Evolutionary conservation across 306 rosid species (phyloP), one percentile per base, ranked within the genome.

Genomic region (Vicia faba): DNA sequence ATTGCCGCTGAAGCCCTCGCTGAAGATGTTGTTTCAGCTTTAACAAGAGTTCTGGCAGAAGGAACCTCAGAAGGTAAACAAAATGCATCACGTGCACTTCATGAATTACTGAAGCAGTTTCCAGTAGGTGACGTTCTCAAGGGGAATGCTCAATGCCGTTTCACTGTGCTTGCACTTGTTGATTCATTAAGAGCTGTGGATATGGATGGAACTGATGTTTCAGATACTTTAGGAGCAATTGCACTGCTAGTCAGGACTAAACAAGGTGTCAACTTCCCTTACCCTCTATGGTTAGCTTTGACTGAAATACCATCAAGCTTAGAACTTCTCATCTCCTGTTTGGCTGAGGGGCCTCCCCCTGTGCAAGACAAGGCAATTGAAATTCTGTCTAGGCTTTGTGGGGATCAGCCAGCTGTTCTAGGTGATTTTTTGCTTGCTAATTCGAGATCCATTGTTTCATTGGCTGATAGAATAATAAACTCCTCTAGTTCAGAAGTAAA

Each of bases 341-440:
- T 93, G 74, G 86, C 89, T 36, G 98, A 89, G 79, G 98, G 98
- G 64, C 82, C 91, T 45, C 74, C 91, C 72, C 67, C 53, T 11
- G 83, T 86, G 77, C 97, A 93, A 72, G 98, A 93, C 68, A 93
- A 83, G 84, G 91, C 89, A 41, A 89, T 93, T 53, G 91, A 89
- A 85, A 82, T 93, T 81, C 70, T 93, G 35, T 89, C 96, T 48
- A 88, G 91, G 73, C 88, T 93, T 61, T 89, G 97, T 68, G 80
- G 85, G 66, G 97, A 88, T 74, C 90, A 84, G 66, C 83, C 86
- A 36, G 83, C 75, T 67, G 72, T 83, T 59, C 74, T 93, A 19
- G 87, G 96, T 74, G 87, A 84, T 72, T 72, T 88, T 51, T 80
- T 93, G 70, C 82, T 79, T 59, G 71, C 81, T 55, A 89, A 78